Conservation (phyloP, 1,139 yeast genomes). For the Lizanozyma gosingica region DNA sequence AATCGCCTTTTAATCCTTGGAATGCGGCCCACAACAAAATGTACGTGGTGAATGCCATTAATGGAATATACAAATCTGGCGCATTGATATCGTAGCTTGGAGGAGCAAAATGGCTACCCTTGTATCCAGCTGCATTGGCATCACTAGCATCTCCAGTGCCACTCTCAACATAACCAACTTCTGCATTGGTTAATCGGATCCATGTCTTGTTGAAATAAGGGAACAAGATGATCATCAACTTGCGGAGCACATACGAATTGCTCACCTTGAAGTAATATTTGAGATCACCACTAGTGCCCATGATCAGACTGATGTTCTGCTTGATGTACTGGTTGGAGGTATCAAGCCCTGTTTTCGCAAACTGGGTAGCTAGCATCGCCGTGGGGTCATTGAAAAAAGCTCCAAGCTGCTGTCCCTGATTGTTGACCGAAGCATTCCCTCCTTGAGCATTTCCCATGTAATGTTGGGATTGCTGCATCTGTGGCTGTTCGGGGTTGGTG, state of each 20-base stretch:
- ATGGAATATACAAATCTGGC: constrained; percentile 93
- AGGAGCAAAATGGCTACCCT: constrained; percentile 48
- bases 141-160: constrained; percentile 12
- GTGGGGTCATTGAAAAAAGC: constrained; percentile 69
- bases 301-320: constrained; percentile 53
- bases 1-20: constrained; percentile 82
- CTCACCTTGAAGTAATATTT: constrained; percentile 89
- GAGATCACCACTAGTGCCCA: constrained; percentile 44
- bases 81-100: constrained; percentile 85
- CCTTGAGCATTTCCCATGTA: neutral
- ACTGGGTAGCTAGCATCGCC: constrained; percentile 78
- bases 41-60: constrained; percentile 88
- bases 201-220: constrained; percentile 84
- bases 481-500: neutral
- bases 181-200: constrained; percentile 49
- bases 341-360: constrained; percentile 77
- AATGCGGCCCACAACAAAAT: constrained; percentile 76
- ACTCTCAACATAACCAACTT: constrained; percentile 5
- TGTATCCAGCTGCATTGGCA: constrained; percentile 21
- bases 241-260: constrained; percentile 73
- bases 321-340: constrained; percentile 66
- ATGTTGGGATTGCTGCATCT: neutral
- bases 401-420: constrained; percentile 7
- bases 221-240: constrained; percentile 64
- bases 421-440: neutral